phyloP scores from a whole-genome alignment of 2,329 filamentous ascomycete species.

The Seiridium unicorne region DNA sequence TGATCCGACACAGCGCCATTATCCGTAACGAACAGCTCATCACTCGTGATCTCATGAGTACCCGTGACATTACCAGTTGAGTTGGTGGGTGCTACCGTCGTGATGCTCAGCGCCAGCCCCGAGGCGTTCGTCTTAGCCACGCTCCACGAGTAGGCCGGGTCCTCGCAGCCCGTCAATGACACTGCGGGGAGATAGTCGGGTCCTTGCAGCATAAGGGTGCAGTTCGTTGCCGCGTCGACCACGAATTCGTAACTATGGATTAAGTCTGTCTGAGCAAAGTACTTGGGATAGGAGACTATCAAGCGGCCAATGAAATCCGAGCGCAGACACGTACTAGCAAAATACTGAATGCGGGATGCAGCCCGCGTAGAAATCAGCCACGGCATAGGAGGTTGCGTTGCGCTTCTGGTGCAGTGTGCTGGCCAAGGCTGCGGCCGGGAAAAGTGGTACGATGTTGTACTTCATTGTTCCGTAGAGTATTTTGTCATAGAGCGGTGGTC shows the following conservation, averaged over 20 bases:
- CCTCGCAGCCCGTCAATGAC: constrained; percentile 15
- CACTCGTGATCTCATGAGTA: constrained; percentile 12
- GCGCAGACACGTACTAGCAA: constrained; percentile 14
- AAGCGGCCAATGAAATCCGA: background rate
- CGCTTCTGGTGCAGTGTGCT: constrained; percentile 11
- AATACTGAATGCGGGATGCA: constrained; percentile 21
- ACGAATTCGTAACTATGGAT: constrained; percentile 18
- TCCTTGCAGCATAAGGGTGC: constrained; percentile 17
- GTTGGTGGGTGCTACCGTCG: constrained; percentile 13
- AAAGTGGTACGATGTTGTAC: constrained; percentile 12
- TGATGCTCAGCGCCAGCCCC: constrained; percentile 16
- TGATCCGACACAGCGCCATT: constrained; percentile 15
- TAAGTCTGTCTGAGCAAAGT: background rate
- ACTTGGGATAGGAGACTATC: background rate
- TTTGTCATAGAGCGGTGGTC: too few relatives aligned
- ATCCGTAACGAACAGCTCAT: constrained; percentile 16
- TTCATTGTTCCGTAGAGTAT: constrained; percentile 12
- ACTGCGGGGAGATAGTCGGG: constrained; percentile 19
- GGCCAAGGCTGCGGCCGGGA: constrained; percentile 15
- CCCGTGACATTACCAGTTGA: constrained; percentile 18
- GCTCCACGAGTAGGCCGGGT: constrained; percentile 15
- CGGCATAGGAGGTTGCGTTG: constrained; percentile 13
- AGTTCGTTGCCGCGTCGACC: constrained; percentile 15
- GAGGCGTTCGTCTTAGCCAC: constrained; percentile 9
- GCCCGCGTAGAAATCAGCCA: constrained; percentile 18